Evolutionary conservation across 345 rosid species (phyloP), one percentile per base, ranked within the genome.

Genomic region (Gossypium longicalyx): DNA sequence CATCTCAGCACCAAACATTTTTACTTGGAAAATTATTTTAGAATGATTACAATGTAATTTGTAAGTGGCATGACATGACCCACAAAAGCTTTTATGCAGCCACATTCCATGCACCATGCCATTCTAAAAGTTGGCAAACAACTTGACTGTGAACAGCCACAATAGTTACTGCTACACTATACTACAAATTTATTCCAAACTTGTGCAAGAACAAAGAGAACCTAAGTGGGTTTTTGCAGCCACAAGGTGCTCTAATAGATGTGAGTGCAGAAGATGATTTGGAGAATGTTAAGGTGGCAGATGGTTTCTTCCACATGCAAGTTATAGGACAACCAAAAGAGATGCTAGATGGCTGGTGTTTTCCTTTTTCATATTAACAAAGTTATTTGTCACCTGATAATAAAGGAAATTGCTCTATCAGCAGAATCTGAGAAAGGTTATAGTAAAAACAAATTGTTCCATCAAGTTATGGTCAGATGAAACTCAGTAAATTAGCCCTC

Each of bases 81-180:
- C 20, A 11, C 54, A 38, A 67, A 2, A 67, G 56, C 20, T 67
- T 34, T 67, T 47, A 67, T 45, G 12, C 54, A 12, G 38, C 13
- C 19, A 22, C 34, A 64, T 11, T 12, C 34, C 23, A 45, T 22
- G 52, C 56, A 47, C 25, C 41, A 2, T 23, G 15, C 2, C 27
- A 47, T 67, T 38, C 54, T 13, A 47, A 67, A 15, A 13, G 7
- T 63, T 43, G 25, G 43, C 22, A 52, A 69, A 19, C n/a, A 27
- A 75, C 29, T 73, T 47, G 44, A 61, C 34, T 49, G 65, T 52
- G 72, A 71, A 58, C 64, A 34, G 25, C 78, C 70, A 34, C 51
- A 58, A 71, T 15, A 62, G 58, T 59, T 43, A 65, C 47, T 51
- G 54, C 79, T 70, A 52, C 63, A 66, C 25, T 73, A 70, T 57